A percentile compares a stretch with the other conserved stretches of the same genome.
Evolutionary conservation across 2,329 filamentous ascomycete species (phyloP).

Genomic region (Aspergillus tamarii): DNA sequence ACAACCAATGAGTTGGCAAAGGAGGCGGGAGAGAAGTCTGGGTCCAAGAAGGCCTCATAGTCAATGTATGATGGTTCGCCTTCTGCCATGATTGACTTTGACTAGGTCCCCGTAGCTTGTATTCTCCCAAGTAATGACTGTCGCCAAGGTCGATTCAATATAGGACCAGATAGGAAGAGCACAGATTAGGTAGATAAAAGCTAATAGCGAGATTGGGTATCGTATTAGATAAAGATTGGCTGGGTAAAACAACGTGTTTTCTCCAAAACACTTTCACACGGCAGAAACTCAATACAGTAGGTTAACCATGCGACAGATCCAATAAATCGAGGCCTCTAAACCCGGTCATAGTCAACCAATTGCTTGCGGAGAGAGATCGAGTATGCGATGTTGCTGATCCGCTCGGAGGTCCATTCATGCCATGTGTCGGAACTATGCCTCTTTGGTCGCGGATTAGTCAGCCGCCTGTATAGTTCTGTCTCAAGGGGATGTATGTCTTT

Average conservation of each 20-base stretch:
- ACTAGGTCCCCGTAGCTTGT: not conserved
- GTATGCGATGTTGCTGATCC: slow-evolving; percentile 9
- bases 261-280: not conserved
- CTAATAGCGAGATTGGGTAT: not conserved
- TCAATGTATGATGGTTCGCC: slow-evolving; percentile 80
- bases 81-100: slow-evolving; percentile 35
- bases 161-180: not conserved
- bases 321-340: not conserved
- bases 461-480: not conserved
- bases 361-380: slow-evolving; percentile 11
- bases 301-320: not conserved
- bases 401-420: slow-evolving; percentile 15
- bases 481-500: too few species aligned
- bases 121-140: not conserved
- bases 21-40: slow-evolving; percentile 74
- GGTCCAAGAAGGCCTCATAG: slow-evolving; percentile 86
- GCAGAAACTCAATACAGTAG: not conserved
- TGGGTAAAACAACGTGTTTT: not conserved
- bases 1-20: slow-evolving; percentile 91
- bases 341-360: slow-evolving; percentile 4
- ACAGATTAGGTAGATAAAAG: not conserved
- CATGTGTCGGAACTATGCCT: slow-evolving; percentile 15
- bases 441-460: slow-evolving; percentile 6
- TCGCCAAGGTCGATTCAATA: not conserved
- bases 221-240: not conserved